Evolutionary conservation across 2,329 filamentous ascomycete genomes (phyloP), one percentile per base, ranked within the genome.

Genomic region (Ophiostoma fasciatum): DNA sequence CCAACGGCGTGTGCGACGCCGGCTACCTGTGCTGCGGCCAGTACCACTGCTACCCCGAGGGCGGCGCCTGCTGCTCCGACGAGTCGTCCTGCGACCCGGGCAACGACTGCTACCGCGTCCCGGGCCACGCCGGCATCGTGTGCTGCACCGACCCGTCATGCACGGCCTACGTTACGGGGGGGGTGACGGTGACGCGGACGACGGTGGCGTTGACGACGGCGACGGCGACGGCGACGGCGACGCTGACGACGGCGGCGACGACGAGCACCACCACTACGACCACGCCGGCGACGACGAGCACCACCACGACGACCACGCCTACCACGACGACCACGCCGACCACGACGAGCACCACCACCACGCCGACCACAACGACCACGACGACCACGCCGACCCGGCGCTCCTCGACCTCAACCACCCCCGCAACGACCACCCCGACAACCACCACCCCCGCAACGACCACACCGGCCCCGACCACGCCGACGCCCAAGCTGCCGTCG

Each of bases 71-170:
- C 36, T 51, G 48, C 38, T 17, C 7, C 22, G 44, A 46, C 37
- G 48, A 42, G 33, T 36, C 32, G 7, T 43, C 42, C 34, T 49
- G 48, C 38, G 31, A 40, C 4, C 27, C 38, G 3, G 48, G 46
- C 31, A 50, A 49, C 37, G 14, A 37, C 15, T 50, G 48, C 42
- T 39, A 35, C 38, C 26, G 33, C 12, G 14, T 30, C 25, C 8
- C 20, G 7, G 32, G 32, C 35, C 37, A 43, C 25, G 4, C 28
- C 4, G 18, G 15, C 13, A 33, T 38, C 6, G 17, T 43, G 12
- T 51, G 48, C 42, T 51, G 48, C 40, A 49, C 48, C 17, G 33
- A 51, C 42, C 17, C 20, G 5, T 18, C 31, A 9, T 50, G 47
- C 43, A 49, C 46, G 2, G 48, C 47, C 10, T 36, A 42, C 21